These are phyloP conservation scores for Prunus yedoensis DNA, from an alignment of 331 rosid species.

Conservation along the genomic window DNA sequence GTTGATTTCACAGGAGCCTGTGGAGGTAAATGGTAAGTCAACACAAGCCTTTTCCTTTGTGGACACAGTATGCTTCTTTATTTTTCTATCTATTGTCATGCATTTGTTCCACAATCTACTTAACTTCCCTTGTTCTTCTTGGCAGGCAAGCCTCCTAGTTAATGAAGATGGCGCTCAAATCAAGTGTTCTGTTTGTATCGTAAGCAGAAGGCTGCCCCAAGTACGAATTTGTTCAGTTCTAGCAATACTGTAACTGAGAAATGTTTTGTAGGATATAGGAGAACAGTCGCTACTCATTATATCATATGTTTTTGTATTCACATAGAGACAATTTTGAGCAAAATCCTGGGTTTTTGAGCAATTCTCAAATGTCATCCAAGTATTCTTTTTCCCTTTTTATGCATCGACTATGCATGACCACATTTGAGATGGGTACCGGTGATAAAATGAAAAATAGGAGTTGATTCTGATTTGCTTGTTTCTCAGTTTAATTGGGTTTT, in stretches of 20 bases:
- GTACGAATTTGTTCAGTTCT: neutral
- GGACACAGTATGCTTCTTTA: neutral
- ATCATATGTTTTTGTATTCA: neutral
- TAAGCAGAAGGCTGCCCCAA: neutral
- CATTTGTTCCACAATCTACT: neutral
- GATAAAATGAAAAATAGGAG: too few species aligned
- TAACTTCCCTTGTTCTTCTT: neutral
- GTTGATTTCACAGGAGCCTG: constrained; percentile 45
- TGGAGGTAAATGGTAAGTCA: constrained; percentile 44
- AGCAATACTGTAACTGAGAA: neutral
- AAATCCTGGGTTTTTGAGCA: neutral
- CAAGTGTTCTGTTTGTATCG: neutral
- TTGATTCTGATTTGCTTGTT: too few species aligned
- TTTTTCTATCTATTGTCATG: neutral
- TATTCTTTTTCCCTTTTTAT: too few species aligned
- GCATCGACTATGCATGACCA: too few species aligned
- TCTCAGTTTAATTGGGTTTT: too few species aligned
- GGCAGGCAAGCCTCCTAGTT: constrained; percentile 9
- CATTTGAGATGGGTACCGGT: too few species aligned
- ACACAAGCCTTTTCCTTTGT: neutral
- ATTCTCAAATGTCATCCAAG: neutral
- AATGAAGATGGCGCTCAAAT: neutral
- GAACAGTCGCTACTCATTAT: neutral
- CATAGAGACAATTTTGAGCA: neutral
- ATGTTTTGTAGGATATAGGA: neutral